A percentile compares a stretch with the other conserved stretches of the same genome.
These are phyloP conservation scores for Penicillium alfredii DNA, from an alignment of 495 filamentous ascomycete species.

Conservation along the genomic window DNA sequence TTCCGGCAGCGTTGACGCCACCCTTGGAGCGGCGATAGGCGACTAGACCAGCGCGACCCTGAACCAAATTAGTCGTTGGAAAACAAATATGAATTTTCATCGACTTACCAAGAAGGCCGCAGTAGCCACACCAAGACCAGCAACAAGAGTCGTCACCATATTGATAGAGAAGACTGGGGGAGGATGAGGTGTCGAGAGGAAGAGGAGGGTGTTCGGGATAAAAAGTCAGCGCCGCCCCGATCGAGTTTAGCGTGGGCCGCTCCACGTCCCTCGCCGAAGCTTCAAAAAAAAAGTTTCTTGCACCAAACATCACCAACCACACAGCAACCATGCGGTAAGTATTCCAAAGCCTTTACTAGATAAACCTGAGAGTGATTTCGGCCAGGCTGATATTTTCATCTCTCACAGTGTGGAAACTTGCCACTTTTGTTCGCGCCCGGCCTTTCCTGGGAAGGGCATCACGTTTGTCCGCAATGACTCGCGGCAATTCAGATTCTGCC, in stretches of 20 bases:
- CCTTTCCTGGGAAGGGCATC: constrained; percentile 87
- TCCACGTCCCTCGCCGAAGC: constrained; percentile 27
- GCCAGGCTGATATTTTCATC: background rate
- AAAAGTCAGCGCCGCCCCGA: constrained; percentile 28
- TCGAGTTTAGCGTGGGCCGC: constrained; percentile 24
- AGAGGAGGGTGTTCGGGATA: constrained; percentile 13
- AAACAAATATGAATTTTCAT: background rate
- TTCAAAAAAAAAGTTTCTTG: constrained; percentile 30
- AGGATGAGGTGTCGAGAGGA: constrained; percentile 2
- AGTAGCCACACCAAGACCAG: constrained; percentile 74
- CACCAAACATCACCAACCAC: constrained; percentile 15
- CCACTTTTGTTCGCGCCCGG: constrained; percentile 81
- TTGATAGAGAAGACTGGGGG: constrained; percentile 10
- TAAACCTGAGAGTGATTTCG: too few species aligned
- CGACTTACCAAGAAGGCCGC: constrained; percentile 68
- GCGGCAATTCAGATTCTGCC: constrained; percentile 59
- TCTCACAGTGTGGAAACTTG: constrained; percentile 78
- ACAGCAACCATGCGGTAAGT: constrained; percentile 32
- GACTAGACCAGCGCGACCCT: constrained; percentile 89
- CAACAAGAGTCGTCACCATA: constrained; percentile 70
- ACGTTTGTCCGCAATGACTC: constrained; percentile 82
- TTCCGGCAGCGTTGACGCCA: constrained; percentile 70
- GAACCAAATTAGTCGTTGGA: constrained; percentile 10
- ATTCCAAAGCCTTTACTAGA: too few species aligned
- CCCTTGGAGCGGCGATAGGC: constrained; percentile 79